Evolutionary conservation across 768 basidiomycete genomes (phyloP), one percentile per base, ranked within the genome.

Genomic region (Mycena crocata): DNA sequence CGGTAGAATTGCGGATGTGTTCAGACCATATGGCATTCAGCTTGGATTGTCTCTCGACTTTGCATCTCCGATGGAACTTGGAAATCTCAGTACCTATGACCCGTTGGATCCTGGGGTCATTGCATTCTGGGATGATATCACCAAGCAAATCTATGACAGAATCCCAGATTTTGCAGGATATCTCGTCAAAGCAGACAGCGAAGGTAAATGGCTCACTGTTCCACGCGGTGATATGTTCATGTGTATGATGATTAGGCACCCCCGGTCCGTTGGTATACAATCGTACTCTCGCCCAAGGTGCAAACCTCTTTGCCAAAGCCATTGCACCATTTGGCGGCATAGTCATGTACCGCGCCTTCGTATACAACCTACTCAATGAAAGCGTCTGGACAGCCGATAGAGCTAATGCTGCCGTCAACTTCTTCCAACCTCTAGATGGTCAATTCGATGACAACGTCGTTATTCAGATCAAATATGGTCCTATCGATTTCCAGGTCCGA

Each of bases 291-390:
- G 67, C 67, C 39, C 26, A 68, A 3, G 67, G 67, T 26, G 67
- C 67, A 52, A 68, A 68, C 67, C 63, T 68, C 57, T 68, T 68
- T 35, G 67, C 67, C 49, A 45, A 60, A 23, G 57, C 57, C 31
- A 39, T 68, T 35, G n/a, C 46, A 39, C 62, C 67, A 46, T 60
- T 54, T 28, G 62, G 62, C 51, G 67, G 67, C 44, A 60, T 68
- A 37, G 57, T 68, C 57, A 68, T 68, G 67, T 68, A 64, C 63
- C 62, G 67, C 42, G 67, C 67, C 32, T 68, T 68, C 46, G 67
- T 68, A 24, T 68, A 68, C 67, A 68, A 68, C 51, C 61, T 54
- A n/a, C 63, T 68, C 21, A 19, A 68, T 37, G 67, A 68, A 56
- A 21, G 42, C 28, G 57, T 42, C 57, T 68, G 67, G 67, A 59